Evolutionary conservation across 441 rosid genomes (phyloP).

Genomic region (Dalechampia spathulata): DNA sequence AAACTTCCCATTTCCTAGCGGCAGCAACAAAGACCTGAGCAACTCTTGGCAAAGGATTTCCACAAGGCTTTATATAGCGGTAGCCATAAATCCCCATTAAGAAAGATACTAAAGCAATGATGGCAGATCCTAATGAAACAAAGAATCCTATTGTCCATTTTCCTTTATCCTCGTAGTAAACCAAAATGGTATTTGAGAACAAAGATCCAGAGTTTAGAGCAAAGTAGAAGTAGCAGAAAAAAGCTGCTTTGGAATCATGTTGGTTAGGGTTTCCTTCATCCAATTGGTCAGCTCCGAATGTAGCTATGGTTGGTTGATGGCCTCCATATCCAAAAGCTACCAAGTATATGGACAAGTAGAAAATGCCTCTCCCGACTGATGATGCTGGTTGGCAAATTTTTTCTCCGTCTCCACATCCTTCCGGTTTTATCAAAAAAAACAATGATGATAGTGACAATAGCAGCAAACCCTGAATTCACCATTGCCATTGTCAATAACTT

Average conservation of each 20-base stretch:
- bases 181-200: slow-evolving; percentile 85
- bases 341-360: slow-evolving; percentile 84
- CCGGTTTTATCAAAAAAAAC: slow-evolving; percentile 69
- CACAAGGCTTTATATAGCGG: slow-evolving; percentile 76
- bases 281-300: slow-evolving; percentile 96
- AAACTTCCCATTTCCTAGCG: too few relatives aligned
- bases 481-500: too few relatives aligned
- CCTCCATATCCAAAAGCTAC: slow-evolving; percentile 94
- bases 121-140: slow-evolving; percentile 80
- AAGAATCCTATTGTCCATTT: slow-evolving; percentile 92
- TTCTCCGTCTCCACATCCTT: slow-evolving; percentile 66
- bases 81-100: slow-evolving; percentile 65
- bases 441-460: slow-evolving; percentile 66
- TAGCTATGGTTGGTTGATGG: slow-evolving; percentile 88
- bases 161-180: slow-evolving; percentile 87
- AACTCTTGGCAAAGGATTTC: slow-evolving; percentile 81
- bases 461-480: slow-evolving; percentile 80
- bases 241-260: slow-evolving; percentile 74
- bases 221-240: slow-evolving; percentile 93
- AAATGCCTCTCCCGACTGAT: slow-evolving; percentile 43
- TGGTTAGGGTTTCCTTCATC: slow-evolving; percentile 82
- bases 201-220: slow-evolving; percentile 90
- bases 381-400: slow-evolving; percentile 72
- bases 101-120: slow-evolving; percentile 61
- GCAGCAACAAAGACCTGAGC: slow-evolving; percentile 76